Base-by-base conservation (phyloP, 1,284 basidiomycete species). In the Agaricales sp. region DNA sequence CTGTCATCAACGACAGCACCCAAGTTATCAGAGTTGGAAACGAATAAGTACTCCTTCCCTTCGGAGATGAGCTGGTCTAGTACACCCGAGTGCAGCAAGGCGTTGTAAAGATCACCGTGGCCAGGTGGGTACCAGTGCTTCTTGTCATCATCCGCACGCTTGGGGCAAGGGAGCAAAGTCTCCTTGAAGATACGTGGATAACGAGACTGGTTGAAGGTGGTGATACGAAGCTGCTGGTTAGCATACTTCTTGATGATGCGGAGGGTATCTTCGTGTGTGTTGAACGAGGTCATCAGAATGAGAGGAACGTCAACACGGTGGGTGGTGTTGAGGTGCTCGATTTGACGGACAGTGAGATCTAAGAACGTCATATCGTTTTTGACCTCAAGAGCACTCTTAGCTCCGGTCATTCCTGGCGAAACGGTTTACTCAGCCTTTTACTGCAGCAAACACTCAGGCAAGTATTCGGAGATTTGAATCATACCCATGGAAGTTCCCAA, bases 271-370 rank as follows among this genome's bases (percentile, higher is more conserved):
- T 95, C 92, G 66, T 95, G 94, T 39, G 96, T 98, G 78, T 99
- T 98, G 84, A 99, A 98, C 55, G 93, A 97, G 63, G 96, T 98
- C 95, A 99, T 99, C 64, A 99, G 83, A 70, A 98, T 95, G 65
- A 99, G 90, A 13, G 95, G 94, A 44, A 98, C 94, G 70, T 96
- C 82, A 58, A 83, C 82, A 44, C 74, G 73, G 61, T 70, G 68
- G 49, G 77, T 77, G 46, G 82, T 87, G 68, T 87, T 87, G 61
- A 87, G 78, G 58, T 87, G 84, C 63, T 99, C 95, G 59, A 99
- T 98, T 71, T 99, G 95, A 54, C 93, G 82, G 51, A 98, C 95
- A 49, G 88, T 92, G 51, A 99, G 76, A 69, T 99, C 95, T 57
- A 99, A 81, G 84, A 99, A 98, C 50, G 94, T 98, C 95, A 98